A percentile compares a stretch with the other conserved stretches of the same genome.
phyloP scores from a whole-genome alignment of 306 rosid genomes.

The Gastrolobium villosum region DNA sequence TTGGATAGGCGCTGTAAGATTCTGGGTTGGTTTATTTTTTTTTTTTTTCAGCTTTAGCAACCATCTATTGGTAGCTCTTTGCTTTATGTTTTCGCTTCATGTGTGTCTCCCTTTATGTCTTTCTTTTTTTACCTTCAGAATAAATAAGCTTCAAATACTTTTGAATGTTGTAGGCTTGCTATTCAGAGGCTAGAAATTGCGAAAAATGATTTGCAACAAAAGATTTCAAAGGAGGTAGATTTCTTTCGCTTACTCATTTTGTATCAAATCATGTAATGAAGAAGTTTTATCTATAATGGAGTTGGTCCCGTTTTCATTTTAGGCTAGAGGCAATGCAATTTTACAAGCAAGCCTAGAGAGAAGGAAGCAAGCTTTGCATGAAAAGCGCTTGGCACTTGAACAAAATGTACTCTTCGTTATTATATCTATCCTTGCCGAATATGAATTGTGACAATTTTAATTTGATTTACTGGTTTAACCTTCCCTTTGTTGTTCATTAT shows the following conservation, averaged over 20 bases:
- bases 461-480: constrained; percentile 29
- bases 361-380: constrained; percentile 99
- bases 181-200: constrained; percentile 98
- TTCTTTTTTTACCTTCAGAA: background rate
- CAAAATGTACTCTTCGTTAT: constrained; percentile 76
- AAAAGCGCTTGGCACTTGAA: constrained; percentile 96
- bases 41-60: background rate
- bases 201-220: constrained; percentile 89
- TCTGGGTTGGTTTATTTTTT: background rate
- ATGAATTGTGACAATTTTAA: constrained; percentile 15
- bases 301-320: constrained; percentile 41
- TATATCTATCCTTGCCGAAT: constrained; percentile 24
- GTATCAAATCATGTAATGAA: constrained; percentile 26
- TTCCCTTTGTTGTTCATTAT: constrained; percentile 2
- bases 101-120: background rate
- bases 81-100: constrained; percentile 16
- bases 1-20: constrained; percentile 13
- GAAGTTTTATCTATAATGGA: constrained; percentile 38
- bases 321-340: constrained; percentile 99
- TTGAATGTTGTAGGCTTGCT: constrained; percentile 70
- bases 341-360: constrained; percentile 99
- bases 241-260: constrained; percentile 38
- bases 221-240: constrained; percentile 96
- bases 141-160: constrained; percentile 14
- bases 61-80: constrained; percentile 9